Evolutionary conservation across 2,329 filamentous ascomycete species (phyloP).

Genomic region (Colletotrichum spinosum): DNA sequence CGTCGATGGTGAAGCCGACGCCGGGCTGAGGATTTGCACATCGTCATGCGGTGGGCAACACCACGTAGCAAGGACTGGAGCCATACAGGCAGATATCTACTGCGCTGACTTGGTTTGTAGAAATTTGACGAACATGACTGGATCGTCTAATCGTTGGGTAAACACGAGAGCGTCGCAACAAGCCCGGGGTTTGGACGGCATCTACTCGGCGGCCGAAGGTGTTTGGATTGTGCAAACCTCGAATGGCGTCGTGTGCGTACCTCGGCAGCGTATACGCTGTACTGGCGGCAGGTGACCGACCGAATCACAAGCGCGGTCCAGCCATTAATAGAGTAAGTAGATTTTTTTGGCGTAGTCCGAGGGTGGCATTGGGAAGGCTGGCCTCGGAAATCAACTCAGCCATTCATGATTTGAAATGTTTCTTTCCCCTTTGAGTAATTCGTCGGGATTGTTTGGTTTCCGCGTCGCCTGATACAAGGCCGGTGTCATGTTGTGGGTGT

Average conservation of each 20-base stretch:
- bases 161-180: background rate
- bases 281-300: too few species aligned
- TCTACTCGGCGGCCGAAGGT: conserved; percentile 6
- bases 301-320: too few species aligned
- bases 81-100: conserved; percentile 8
- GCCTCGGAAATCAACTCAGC: conserved; percentile 9
- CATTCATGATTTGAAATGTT: conserved; percentile 21
- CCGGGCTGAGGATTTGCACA: too few species aligned
- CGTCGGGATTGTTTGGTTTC: conserved; percentile 14
- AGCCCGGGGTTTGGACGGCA: conserved; percentile 8
- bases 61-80: too few species aligned
- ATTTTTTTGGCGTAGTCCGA: background rate
- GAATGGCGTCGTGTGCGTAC: conserved; percentile 9
- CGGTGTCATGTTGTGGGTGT: conserved; percentile 17
- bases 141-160: background rate
- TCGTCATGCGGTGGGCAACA: too few species aligned
- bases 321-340: too few species aligned
- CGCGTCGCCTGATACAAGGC: conserved; percentile 24
- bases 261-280: background rate
- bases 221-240: background rate
- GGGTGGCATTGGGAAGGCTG: conserved; percentile 9
- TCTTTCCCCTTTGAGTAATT: background rate
- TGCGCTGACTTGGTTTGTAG: conserved; percentile 7
- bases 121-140: background rate
- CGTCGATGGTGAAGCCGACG: conserved; percentile 48